phyloP scores from a whole-genome alignment of 257 asterid species.

The Solanum pennellii region DNA sequence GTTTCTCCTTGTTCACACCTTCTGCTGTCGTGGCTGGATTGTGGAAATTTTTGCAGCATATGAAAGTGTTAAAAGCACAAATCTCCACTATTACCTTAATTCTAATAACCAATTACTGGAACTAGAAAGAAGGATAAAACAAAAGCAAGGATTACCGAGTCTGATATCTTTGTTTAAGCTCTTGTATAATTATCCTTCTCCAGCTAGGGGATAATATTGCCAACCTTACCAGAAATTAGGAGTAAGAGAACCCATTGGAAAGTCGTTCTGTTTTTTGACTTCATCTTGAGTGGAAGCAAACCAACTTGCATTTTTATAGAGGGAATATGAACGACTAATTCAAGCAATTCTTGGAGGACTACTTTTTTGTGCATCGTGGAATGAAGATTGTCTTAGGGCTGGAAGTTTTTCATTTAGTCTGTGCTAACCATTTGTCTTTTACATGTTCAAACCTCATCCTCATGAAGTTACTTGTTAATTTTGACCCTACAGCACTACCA shows the following conservation, averaged over 20 bases:
- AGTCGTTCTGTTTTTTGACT: neutral
- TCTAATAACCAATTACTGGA: neutral
- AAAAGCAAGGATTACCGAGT: neutral
- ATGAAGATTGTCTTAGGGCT: neutral
- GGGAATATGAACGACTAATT: neutral
- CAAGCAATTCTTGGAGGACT: neutral
- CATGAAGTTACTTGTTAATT: neutral
- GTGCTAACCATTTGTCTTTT: neutral
- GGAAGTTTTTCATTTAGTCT: neutral
- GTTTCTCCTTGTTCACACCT: neutral
- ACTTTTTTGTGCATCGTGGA: neutral
- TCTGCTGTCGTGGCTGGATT: neutral
- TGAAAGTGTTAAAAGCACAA: neutral
- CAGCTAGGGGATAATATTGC: neutral
- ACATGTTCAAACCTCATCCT: neutral
- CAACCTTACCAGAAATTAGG: neutral
- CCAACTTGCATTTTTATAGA: neutral
- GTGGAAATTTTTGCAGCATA: neutral
- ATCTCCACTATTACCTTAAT: neutral
- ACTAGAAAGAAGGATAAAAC: neutral
- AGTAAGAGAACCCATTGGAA: neutral
- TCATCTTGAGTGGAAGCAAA: neutral
- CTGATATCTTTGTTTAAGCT: neutral
- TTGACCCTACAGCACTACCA: conserved; percentile 42
- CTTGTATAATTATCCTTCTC: neutral